Evolutionary conservation across 2,329 filamentous ascomycete genomes (phyloP).

Genomic region (Achaetomium macrosporum): DNA sequence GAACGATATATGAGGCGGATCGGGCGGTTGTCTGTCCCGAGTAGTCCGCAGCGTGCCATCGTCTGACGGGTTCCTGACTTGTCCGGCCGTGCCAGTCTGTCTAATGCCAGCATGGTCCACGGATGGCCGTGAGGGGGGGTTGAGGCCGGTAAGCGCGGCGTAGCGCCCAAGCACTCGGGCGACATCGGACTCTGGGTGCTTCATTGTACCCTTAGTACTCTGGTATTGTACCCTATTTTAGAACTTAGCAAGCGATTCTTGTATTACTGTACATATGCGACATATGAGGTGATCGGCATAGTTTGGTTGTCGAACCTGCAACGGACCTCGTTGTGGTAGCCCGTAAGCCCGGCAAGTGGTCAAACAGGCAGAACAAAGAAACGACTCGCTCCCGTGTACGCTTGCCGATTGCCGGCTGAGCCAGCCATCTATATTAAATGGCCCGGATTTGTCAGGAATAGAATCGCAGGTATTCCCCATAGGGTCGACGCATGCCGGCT

Average conservation of each 20-base stretch:
- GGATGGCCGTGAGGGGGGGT: background rate
- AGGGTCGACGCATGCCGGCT: constrained; percentile 12
- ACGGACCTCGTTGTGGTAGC: background rate
- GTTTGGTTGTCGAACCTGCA: background rate
- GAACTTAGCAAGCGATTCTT: background rate
- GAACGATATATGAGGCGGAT: constrained; percentile 18
- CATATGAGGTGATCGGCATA: constrained; percentile 3
- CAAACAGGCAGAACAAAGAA: constrained; percentile 18
- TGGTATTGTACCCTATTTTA: constrained; percentile 8
- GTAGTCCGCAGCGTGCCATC: constrained; percentile 7
- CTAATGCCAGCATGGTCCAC: constrained; percentile 8
- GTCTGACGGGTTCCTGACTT: constrained; percentile 8
- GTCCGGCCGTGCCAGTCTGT: constrained; percentile 15
- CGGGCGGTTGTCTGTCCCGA: constrained; percentile 1
- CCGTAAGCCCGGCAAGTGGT: background rate
- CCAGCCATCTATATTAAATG: constrained; percentile 22
- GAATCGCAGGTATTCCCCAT: constrained; percentile 21
- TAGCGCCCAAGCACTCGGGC: background rate
- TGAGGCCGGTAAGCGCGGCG: constrained; percentile 7
- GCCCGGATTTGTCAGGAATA: constrained; percentile 19
- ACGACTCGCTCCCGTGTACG: constrained; percentile 1
- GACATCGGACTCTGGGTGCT: constrained; percentile 6
- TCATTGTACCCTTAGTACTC: constrained; percentile 1
- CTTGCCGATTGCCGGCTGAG: constrained; percentile 24
- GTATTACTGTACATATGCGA: background rate